Conservation (phyloP, 1,284 basidiomycete genomes). For the Pascua guehoae region DNA sequence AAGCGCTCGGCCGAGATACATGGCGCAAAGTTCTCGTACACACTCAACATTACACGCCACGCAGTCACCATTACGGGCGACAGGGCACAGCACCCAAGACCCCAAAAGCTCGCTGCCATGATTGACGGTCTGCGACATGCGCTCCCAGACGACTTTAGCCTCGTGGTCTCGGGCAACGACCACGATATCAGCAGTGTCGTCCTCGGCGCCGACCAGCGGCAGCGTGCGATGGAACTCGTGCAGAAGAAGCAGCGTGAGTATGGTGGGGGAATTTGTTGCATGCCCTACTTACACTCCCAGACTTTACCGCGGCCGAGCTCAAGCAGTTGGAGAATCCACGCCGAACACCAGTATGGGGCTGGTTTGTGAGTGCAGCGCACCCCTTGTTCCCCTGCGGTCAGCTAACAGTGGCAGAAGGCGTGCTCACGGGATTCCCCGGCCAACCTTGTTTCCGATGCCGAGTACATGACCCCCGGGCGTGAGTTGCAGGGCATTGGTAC, state of each 20-base stretch:
- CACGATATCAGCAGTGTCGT: conserved; percentile 48
- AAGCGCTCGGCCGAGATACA: conserved; percentile 20
- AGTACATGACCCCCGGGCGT: conserved; percentile 19
- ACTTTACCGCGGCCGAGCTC: conserved; percentile 45
- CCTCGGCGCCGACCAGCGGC: conserved; percentile 48
- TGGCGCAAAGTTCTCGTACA: conserved; percentile 32
- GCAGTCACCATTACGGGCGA: conserved; percentile 30
- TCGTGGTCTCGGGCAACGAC: conserved; percentile 44
- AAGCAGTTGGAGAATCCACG: conserved; percentile 44
- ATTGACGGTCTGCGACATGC: conserved; percentile 39
- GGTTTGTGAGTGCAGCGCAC: conserved; percentile 39
- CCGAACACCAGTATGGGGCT: conserved; percentile 44
- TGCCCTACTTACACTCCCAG: conserved; percentile 26
- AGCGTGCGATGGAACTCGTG: conserved; percentile 45
- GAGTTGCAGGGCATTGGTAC: background rate
- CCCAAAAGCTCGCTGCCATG: conserved; percentile 32
- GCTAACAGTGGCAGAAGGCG: conserved; percentile 33
- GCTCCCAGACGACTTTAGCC: conserved; percentile 37
- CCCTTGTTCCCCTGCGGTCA: background rate
- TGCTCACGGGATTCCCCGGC: conserved; percentile 46
- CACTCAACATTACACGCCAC: conserved; percentile 29
- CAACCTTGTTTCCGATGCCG: conserved; percentile 37
- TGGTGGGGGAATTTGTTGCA: background rate
- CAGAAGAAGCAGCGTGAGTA: conserved; percentile 46
- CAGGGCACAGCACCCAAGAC: conserved; percentile 27